Evolutionary conservation across 2,329 filamentous ascomycete genomes (phyloP), one percentile per base, ranked within the genome.

Genomic region (Stemphylium beticola): DNA sequence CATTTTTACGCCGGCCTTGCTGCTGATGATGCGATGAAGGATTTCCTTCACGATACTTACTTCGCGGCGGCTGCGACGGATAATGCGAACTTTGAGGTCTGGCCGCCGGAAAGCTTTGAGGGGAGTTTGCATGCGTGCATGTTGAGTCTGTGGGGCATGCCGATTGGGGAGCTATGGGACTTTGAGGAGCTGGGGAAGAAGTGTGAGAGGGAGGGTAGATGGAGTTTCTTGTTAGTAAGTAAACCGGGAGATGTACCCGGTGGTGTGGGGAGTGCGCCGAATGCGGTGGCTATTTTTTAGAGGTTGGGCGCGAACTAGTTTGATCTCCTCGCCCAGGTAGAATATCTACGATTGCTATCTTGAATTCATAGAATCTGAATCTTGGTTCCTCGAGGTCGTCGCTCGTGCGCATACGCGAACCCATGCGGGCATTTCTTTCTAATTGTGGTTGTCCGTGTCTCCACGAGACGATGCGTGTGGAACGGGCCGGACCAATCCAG

Each of bases 1-100:
- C 64, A 72, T 15, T 53, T 67, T 3, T 68, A 66, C 20, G 64
- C 75, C 61, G 70, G 82, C 76, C 84, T 97, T 95, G 87, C 96
- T 92, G 78, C 91, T 88, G 78, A 90, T 83, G 74, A 96, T 86
- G 68, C 92, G 84, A 71, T 93, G 93, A 76, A 90, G 85, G 76
- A 97, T 80, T 85, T 97, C 89, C 64, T 92, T 93, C 79, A 91
- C 87, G 90, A 97, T 42, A 55, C 42, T 0, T 66, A 66, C 43
- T 66, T 63, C 29, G 59, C 66, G 3, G 71, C 72, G 15, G 69
- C 67, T 12, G 72, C 65, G 15, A 61, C 64, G 1, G 72, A 78
- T 48, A 63, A 71, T 4, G 72, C 61, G 24, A 74, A 71, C 4
- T 73, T 75, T 36, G 76, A 75, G 69, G 61, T 42, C 1, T 64